Percentiles rank a stretch among this genome's conserved stretches.
Evolutionary conservation across 495 filamentous ascomycete genomes (phyloP).

Genomic region (Penicillium robsamsonii): DNA sequence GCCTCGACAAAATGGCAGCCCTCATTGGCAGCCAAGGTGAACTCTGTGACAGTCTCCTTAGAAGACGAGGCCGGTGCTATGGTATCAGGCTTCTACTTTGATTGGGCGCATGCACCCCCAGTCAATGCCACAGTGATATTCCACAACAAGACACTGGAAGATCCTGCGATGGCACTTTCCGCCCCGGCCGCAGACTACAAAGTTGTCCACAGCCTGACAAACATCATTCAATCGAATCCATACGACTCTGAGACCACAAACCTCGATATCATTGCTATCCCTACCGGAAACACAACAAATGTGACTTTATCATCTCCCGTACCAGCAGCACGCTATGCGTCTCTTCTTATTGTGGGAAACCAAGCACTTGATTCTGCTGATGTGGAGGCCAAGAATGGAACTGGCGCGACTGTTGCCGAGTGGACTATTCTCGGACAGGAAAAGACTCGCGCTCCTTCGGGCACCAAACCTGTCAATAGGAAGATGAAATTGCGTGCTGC

Average conservation of each 20-base stretch:
- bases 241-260: slow-evolving; percentile 31
- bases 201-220: slow-evolving; percentile 21
- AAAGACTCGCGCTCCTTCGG: slow-evolving; percentile 4
- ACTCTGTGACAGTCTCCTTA: slow-evolving; percentile 50
- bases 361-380: slow-evolving; percentile 45
- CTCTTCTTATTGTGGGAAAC: slow-evolving; percentile 47
- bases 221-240: slow-evolving; percentile 38
- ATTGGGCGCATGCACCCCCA: slow-evolving; percentile 66
- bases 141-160: slow-evolving; percentile 43
- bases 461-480: slow-evolving; percentile 7
- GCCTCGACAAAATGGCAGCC: slow-evolving; percentile 74
- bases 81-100: slow-evolving; percentile 58
- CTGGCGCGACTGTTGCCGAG: slow-evolving; percentile 70
- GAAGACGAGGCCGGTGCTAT: slow-evolving; percentile 38
- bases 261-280: slow-evolving; percentile 35
- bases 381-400: slow-evolving; percentile 42
- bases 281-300: slow-evolving; percentile 49
- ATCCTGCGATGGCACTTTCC: slow-evolving; percentile 14
- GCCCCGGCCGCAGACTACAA: slow-evolving; percentile 13
- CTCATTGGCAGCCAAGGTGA: slow-evolving; percentile 41
- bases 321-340: slow-evolving; percentile 41
- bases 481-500: slow-evolving; percentile 18
- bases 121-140: slow-evolving; percentile 55
- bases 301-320: slow-evolving; percentile 38
- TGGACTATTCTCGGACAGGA: slow-evolving; percentile 57